Base-by-base conservation (phyloP, 768 basidiomycete species). In the Hygrocybe coccinea region DNA sequence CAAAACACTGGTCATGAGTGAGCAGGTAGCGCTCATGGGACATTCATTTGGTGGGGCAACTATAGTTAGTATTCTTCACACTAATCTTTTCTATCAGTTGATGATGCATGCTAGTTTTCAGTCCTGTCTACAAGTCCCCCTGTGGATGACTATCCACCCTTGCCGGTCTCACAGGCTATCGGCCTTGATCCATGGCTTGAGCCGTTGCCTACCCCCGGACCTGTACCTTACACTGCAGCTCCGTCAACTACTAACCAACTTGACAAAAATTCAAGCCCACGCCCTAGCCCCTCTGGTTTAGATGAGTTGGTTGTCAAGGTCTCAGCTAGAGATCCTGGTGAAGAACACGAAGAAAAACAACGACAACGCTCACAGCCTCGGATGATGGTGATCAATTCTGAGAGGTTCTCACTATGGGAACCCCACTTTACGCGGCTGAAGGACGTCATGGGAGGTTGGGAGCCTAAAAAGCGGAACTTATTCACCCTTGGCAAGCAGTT, bases 141-240 rank as follows among this genome's bases (percentile, higher is more conserved):
- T 15, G 63, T 59, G 0, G 65, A 67, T 24, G 68, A 67, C 2
- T 71, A 77, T 55, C 44, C 64, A 11, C 65, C 62, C 2, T 74
- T 91, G 53, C 85, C 84, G 0, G 69, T 88, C 49, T 68, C 72
- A 5, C 78, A 80, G 46, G 81, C 78, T 8, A 64, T 93, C 19
- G 74, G 86, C 19, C 77, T 90, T 15, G 91, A 94, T 69, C 91
- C 91, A 17, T 93, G 91, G 91, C 69, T 92, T 7, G 89, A 92
- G 54, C 88, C 90, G 15, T 63, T 91, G 21, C 78, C 84, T 6
- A 66, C 75, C 37, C 87, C 82, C 29, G 84, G 82, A 3, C 84
- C 77, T 10, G 57, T 65, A 19, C 76, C 77, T 34, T 56, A 68
- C 19, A 45, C 56, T 25, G 48, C 65, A 19, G 17, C 61, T n/a